Evolutionary conservation across 768 basidiomycete species (phyloP), one percentile per base, ranked within the genome.

Genomic region (Coprinopsis sp.): DNA sequence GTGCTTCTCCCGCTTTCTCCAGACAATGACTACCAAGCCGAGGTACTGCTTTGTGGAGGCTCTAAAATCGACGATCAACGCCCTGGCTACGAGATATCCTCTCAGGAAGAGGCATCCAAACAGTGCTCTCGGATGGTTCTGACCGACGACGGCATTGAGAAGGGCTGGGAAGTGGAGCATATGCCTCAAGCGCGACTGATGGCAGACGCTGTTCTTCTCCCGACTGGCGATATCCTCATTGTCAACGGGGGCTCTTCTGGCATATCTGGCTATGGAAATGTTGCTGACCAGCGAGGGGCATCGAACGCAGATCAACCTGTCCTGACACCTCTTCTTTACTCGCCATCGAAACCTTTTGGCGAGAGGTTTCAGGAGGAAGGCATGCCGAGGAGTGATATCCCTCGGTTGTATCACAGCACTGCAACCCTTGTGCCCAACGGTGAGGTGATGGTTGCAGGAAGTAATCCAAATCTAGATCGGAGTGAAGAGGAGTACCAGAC

Each of bases 391-490:
- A 88, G 84, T 58, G 46, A 67, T 19, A 88, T 91, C 50, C 81
- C 89, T 14, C 65, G 89, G 42, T 55, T 91, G 62, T 91, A 91
- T 58, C 88, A 91, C 58, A 90, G 87, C n/a, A 79, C 86, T 1
- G 89, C 88, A 37, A 87, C 83, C 13, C 64, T 90, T 56, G 84
- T 85, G 6, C 88, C 88, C 6, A 68, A 65, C 24, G 89, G 82
- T 3, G 73, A 77, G 42, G 64, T 91, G 40, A 79, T 91, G 82
- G 79, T 91, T 47, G 82, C 87, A 16, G 88, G 88, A 27, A 87
- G 87, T 50, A 91, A 89, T 57, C 89, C 89, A 21, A 91, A 91
- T 62, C 62, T 90, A 49, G 87, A 91, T 61, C 69, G 86, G 43
- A 88, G 82, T 54, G 83, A 80, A 54, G 55, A 78, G 33, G 69